Percentiles rank a stretch among this genome's conserved stretches.
Conservation (phyloP, 2,329 filamentous ascomycete genomes). For the Fusarium sp. region DNA sequence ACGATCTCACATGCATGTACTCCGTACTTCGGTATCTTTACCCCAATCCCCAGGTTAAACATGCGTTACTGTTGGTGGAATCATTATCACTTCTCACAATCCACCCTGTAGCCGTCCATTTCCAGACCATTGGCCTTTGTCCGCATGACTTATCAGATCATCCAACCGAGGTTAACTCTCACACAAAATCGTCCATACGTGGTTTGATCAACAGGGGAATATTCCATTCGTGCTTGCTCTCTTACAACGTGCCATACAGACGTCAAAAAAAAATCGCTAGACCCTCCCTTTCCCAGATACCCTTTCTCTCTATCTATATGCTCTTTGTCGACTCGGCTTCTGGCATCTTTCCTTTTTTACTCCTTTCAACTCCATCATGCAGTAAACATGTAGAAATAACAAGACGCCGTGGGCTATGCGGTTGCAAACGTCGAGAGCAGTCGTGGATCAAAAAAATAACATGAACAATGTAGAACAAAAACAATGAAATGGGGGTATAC, state of each 20-base stretch:
- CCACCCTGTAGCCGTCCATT: background rate
- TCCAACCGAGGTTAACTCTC: constrained; percentile 22
- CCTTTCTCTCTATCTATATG: constrained; percentile 14
- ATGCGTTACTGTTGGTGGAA: constrained; percentile 31
- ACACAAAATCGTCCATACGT: constrained; percentile 5
- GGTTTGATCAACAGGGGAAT: constrained; percentile 16
- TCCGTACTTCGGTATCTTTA: constrained; percentile 1
- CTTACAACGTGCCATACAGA: constrained; percentile 27
- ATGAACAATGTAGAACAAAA: constrained; percentile 12
- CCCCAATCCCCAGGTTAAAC: constrained; percentile 11
- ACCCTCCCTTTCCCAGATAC: constrained; percentile 3
- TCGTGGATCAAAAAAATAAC: constrained; percentile 20
- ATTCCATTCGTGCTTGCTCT: constrained; percentile 21
- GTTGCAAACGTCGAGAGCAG: constrained; percentile 32
- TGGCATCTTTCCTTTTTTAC: constrained; percentile 8
- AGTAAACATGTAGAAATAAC: constrained; percentile 42
- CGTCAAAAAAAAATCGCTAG: constrained; percentile 19
- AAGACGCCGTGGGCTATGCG: constrained; percentile 50
- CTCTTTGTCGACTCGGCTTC: background rate
- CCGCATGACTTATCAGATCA: constrained; percentile 26
- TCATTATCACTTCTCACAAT: constrained; percentile 15
- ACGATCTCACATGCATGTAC: constrained; percentile 9
- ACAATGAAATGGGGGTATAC: constrained; percentile 43
- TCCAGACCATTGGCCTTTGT: constrained; percentile 7
- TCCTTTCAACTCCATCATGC: constrained; percentile 42